Evolutionary conservation across 1,284 basidiomycete species (phyloP), one percentile per base, ranked within the genome.

Genomic region (Cutaneotrichosporon mucoides): DNA sequence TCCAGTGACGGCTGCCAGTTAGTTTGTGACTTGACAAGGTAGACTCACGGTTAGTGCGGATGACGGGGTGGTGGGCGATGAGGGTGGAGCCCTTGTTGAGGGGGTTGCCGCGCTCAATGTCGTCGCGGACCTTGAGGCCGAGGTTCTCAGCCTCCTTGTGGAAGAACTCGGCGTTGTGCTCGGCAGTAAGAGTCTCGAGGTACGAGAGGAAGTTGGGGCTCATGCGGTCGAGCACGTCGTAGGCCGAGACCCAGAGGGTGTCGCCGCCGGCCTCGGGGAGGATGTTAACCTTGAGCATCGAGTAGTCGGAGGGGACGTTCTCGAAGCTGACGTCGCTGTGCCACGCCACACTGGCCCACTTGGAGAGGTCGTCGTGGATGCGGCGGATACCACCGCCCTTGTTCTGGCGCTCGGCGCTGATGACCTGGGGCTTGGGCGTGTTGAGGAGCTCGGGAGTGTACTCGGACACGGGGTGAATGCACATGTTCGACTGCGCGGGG

Each of bases 251-350:
- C 80, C 80, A 82, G 8, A 81, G 66, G 0, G 81, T 82, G 56
- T 81, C 79, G 33, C 79, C 79, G 2, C 79, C 79, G 11, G 61
- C 61, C 13, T 72, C 66, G 41, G 86, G 86, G 11, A 86, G 71
- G 1, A 82, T 85, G 70, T 85, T 83, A 68, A 86, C 79, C 68
- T 84, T 85, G 48, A 86, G 75, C 61, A 85, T 82, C 2, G 84
- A 81, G 68, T 86, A 89, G 71, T 87, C 85, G 0, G 84, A 82
- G 0, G 87, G 87, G 2, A 86, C 79, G 6, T 75, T 79, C 71
- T 89, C 88, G 66, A 88, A 89, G 0, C 84, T 38, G 12, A 56
- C 53, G 47, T 58, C 62, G 1, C 61, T 62, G 47, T 72, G 71
- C 64, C 65, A 71, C 16, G 44, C 44, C 5, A 45, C 44, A 13